These are phyloP conservation scores for Acanthamoeba quina DNA, from an alignment of 208 protist genomes.

Conservation along the genomic window DNA sequence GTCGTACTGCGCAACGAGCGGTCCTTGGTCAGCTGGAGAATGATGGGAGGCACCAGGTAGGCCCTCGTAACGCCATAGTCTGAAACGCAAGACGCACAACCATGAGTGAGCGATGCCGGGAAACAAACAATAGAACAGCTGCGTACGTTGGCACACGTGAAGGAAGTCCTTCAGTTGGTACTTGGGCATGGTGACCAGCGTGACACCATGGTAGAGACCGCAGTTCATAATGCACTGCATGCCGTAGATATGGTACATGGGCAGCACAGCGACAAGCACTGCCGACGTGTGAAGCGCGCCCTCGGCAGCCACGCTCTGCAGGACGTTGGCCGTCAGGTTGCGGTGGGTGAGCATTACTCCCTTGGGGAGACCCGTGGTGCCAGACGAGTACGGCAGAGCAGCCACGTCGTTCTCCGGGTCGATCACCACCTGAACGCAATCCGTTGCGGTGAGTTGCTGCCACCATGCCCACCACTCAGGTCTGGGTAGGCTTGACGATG, in stretches of 20 bases:
- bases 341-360: slow-evolving; percentile 96
- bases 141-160: neutral
- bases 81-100: slow-evolving; percentile 64
- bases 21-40: slow-evolving; percentile 89
- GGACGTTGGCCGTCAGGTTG: slow-evolving; percentile 93
- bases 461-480: too few relatives aligned
- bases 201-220: slow-evolving; percentile 6
- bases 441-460: too few relatives aligned
- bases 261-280: slow-evolving; percentile 79
- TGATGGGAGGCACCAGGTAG: slow-evolving; percentile 92
- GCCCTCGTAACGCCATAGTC: slow-evolving; percentile 86
- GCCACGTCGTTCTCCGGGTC: slow-evolving; percentile 5
- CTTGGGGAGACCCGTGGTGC: slow-evolving; percentile 95
- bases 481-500: neutral
- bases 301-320: slow-evolving; percentile 85
- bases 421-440: neutral
- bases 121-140: neutral
- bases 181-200: slow-evolving; percentile 34
- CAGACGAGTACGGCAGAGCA: slow-evolving; percentile 78
- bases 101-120: neutral
- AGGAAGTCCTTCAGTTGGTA: slow-evolving; percentile 30
- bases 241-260: slow-evolving; percentile 70
- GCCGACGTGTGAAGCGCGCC: slow-evolving; percentile 65
- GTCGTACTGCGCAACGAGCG: slow-evolving; percentile 83
- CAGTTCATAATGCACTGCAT: slow-evolving; percentile 47